phyloP scores from a whole-genome alignment of 2,329 filamentous ascomycete genomes.

The Cladorrhinum sp. region DNA sequence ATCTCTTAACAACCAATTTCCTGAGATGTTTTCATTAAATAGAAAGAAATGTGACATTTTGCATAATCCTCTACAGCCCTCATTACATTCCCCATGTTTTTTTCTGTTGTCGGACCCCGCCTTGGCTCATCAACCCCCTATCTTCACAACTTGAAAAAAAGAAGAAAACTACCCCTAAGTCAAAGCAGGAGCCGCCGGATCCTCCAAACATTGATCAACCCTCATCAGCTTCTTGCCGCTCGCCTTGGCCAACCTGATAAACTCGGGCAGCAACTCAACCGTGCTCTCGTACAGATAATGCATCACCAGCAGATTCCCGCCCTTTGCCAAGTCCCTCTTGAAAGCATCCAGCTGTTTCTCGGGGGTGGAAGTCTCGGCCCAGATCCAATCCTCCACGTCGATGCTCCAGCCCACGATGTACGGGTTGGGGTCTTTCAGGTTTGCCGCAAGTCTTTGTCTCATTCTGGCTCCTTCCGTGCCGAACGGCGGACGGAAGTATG shows the following conservation, averaged over 20 bases:
- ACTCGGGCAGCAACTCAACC: constrained; percentile 60
- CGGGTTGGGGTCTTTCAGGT: constrained; percentile 47
- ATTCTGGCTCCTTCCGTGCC: constrained; percentile 66
- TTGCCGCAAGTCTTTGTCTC: constrained; percentile 57
- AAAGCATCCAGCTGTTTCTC: constrained; percentile 67
- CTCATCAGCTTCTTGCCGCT: constrained; percentile 53
- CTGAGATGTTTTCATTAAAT: too few relatives aligned
- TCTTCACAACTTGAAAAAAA: not conserved
- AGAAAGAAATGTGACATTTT: too few relatives aligned
- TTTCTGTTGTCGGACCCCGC: too few relatives aligned
- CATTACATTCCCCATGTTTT: too few relatives aligned
- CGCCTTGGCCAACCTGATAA: constrained; percentile 61
- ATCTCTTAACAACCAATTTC: too few relatives aligned
- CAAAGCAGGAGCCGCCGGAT: constrained; percentile 34
- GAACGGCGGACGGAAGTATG: constrained; percentile 68
- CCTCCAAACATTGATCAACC: constrained; percentile 38
- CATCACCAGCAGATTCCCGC: constrained; percentile 64
- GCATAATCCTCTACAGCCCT: too few relatives aligned
- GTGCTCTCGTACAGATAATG: constrained; percentile 66
- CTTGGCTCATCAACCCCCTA: not conserved
- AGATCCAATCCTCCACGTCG: constrained; percentile 69
- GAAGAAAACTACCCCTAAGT: constrained; percentile 8
- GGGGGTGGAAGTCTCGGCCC: constrained; percentile 59
- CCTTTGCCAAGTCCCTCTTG: constrained; percentile 58
- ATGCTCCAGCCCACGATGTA: constrained; percentile 67